Evolutionary conservation across 371 early-diverging fungal species (phyloP).

Genomic region (Entomophthora muscae): DNA sequence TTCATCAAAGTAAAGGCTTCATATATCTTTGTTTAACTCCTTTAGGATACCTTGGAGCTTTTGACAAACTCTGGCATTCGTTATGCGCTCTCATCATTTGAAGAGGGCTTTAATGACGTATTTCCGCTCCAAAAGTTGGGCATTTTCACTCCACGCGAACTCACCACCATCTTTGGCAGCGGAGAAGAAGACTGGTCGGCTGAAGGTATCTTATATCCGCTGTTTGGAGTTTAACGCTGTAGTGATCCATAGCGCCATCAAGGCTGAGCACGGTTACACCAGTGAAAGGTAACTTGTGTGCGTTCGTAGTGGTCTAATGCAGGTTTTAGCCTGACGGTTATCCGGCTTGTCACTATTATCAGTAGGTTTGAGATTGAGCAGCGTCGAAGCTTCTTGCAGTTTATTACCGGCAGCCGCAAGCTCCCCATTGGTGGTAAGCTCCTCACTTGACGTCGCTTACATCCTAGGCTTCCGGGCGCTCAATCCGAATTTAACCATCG

Average conservation of each 20-base stretch:
- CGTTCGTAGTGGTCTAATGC: slow-evolving; percentile 8
- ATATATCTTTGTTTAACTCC: slow-evolving; percentile 43
- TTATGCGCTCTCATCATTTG: slow-evolving; percentile 54
- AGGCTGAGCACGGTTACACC: slow-evolving; percentile 78
- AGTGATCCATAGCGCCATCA: slow-evolving; percentile 48
- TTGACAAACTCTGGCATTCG: slow-evolving; percentile 58
- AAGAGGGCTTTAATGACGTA: slow-evolving; percentile 57
- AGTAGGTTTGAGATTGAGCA: slow-evolving; percentile 32
- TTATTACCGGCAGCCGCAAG: slow-evolving; percentile 81
- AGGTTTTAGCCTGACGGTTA: slow-evolving; percentile 51
- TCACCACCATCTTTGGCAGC: slow-evolving; percentile 45
- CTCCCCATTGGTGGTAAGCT: slow-evolving; percentile 55
- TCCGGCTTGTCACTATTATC: slow-evolving; percentile 44
- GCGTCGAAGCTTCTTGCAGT: slow-evolving; percentile 68
- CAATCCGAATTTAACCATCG: slow-evolving; percentile 72
- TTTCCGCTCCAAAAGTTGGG: slow-evolving; percentile 49
- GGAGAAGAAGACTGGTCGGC: slow-evolving; percentile 58
- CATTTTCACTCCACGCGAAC: slow-evolving; percentile 49
- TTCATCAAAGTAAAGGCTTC: slow-evolving; percentile 19
- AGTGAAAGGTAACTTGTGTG: neutral
- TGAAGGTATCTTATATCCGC: neutral
- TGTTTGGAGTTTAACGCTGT: slow-evolving; percentile 13
- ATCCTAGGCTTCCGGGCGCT: slow-evolving; percentile 47
- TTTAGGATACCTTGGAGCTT: slow-evolving; percentile 48
- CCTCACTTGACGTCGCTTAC: slow-evolving; percentile 13